Conservation (phyloP, 495 filamentous ascomycete species). For the Penicillium antarcticum region DNA sequence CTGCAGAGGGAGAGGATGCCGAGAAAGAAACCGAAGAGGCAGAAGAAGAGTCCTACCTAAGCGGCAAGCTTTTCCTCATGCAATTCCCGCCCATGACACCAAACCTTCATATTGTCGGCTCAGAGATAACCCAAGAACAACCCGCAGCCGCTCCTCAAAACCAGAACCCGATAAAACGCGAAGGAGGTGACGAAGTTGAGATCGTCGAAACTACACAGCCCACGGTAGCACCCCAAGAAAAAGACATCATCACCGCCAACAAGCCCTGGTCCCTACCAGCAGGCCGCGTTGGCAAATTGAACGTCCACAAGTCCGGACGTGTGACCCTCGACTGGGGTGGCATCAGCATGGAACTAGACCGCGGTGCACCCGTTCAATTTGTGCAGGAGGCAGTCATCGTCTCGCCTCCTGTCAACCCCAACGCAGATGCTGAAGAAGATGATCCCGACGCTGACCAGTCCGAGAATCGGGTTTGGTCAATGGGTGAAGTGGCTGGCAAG, state of each 20-base stretch:
- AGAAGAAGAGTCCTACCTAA: constrained; percentile 29
- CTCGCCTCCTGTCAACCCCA: constrained; percentile 24
- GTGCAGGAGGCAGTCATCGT: constrained; percentile 46
- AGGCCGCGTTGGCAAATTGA: constrained; percentile 54
- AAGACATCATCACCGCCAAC: constrained; percentile 35
- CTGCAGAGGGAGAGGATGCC: constrained; percentile 7
- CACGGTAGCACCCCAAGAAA: constrained; percentile 7
- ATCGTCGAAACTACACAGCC: constrained; percentile 24
- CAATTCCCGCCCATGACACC: constrained; percentile 56
- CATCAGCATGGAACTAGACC: constrained; percentile 44
- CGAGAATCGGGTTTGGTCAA: constrained; percentile 42
- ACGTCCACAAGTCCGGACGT: constrained; percentile 48
- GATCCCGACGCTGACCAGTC: not conserved
- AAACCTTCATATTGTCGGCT: constrained; percentile 36
- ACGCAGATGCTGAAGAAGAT: constrained; percentile 20
- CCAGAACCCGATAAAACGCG: constrained; percentile 28
- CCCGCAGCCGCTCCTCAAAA: constrained; percentile 3
- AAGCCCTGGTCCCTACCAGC: constrained; percentile 46
- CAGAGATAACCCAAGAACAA: constrained; percentile 9
- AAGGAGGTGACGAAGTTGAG: constrained; percentile 31
- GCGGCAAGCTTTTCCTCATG: constrained; percentile 49
- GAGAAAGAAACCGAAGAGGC: constrained; percentile 16
- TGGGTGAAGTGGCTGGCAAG: constrained; percentile 50
- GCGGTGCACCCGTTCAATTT: constrained; percentile 41
- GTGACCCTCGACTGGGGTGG: constrained; percentile 51